Evolutionary conservation across 2,329 filamentous ascomycete species (phyloP), one percentile per base, ranked within the genome.

Genomic region (Penicillium aurantiogriseum): DNA sequence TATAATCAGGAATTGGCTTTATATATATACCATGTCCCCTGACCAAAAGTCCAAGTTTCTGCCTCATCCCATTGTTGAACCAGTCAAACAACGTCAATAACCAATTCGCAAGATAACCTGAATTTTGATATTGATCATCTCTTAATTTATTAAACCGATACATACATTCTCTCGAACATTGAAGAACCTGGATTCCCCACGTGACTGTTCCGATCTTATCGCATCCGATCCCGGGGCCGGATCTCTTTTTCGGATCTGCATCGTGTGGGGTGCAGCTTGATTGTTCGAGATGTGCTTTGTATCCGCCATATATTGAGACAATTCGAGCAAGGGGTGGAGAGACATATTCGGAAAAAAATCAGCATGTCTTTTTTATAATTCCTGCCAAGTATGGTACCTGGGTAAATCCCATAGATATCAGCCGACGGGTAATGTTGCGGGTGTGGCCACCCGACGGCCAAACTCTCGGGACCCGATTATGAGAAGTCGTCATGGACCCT

Each of bases 371-470:
- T 29, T 7, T 19, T 38, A 27, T 39, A 27, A 6, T n/a, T 36
- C 4, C 3, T 3, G 11, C 33, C 17, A 19, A 27, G 23, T 49
- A 6, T 27, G n/a, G 15, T 33, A 6, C 5, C 29, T 31, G 4
- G 11, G 31, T n/a, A 23, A 17, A 31, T 35, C 15, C 27, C n/a
- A 33, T 45, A 45, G 39, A 45, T 11, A 13, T 29, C 17, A 57
- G 44, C 50, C 50, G 55, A 49, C 38, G 43, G 45, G 9, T 42
- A 35, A 29, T 23, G 29, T 15, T 5, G 39, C 48, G 54, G 48
- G 47, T 33, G 40, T 40, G 19, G 33, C 40, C 57, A 63, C 57
- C 63, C 61, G 61, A 63, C 51, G 56, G 56, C 42, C 43, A 36
- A 36, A 38, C 49, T 21, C 50, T 64, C 63, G 61, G 61, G 53